A percentile compares a stretch with the other conserved stretches of the same genome.
Evolutionary conservation across 345 rosid genomes (phyloP).

Genomic region (Melaleuca quinquenervia): DNA sequence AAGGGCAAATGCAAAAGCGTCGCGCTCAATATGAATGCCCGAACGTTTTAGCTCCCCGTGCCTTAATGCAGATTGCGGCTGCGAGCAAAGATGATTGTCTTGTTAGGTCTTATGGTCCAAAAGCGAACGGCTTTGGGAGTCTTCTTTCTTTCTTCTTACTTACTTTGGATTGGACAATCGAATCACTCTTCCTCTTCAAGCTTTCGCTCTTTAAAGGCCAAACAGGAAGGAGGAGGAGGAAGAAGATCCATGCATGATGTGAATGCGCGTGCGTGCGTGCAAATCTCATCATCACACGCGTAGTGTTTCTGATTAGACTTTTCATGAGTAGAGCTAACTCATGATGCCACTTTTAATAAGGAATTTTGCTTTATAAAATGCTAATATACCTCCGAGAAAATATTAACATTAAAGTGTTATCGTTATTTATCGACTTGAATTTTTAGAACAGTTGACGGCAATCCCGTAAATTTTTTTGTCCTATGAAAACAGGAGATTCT

Average conservation of each 20-base stretch:
- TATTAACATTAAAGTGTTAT: neutral
- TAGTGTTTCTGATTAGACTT: neutral
- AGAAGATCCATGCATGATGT: neutral
- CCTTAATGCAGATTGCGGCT: neutral
- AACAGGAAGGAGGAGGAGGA: neutral
- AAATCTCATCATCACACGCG: neutral
- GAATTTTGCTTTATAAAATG: neutral
- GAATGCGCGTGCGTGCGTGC: neutral
- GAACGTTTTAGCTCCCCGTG: neutral
- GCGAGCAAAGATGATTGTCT: neutral
- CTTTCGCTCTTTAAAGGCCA: neutral
- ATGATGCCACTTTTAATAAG: neutral
- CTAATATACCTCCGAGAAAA: neutral
- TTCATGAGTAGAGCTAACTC: neutral
- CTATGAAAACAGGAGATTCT: rapidly evolving
- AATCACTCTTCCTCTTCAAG: neutral
- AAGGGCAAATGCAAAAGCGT: neutral
- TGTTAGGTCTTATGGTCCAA: neutral
- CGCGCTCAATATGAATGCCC: neutral
- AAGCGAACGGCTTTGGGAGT: neutral
- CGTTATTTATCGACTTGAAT: rapidly evolving
- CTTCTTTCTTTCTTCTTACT: neutral
- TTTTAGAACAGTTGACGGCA: rapidly evolving
- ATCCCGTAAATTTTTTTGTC: rapidly evolving
- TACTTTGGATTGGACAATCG: neutral